phyloP scores from a whole-genome alignment of 441 rosid species.

The Erodium texanum region DNA sequence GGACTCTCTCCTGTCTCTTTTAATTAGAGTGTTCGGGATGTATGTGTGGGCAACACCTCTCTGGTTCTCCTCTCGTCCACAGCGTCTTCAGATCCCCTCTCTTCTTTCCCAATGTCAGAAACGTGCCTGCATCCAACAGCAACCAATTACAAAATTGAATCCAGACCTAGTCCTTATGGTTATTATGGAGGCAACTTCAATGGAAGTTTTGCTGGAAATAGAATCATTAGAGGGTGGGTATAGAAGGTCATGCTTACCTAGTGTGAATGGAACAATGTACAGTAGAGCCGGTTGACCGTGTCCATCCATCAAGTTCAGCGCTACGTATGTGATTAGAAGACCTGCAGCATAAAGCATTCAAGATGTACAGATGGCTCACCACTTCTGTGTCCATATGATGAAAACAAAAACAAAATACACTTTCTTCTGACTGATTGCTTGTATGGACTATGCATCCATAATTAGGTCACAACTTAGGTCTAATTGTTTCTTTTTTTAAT shows the following conservation, averaged over 20 bases:
- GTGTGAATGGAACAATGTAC: slow-evolving; percentile 62
- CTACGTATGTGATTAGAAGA: slow-evolving; percentile 58
- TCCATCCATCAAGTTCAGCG: slow-evolving; percentile 70
- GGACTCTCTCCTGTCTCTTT: not conserved
- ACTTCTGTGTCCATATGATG: too few relatives aligned
- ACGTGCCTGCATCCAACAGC: slow-evolving; percentile 47
- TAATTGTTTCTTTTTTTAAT: not conserved
- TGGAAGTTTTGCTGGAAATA: too few relatives aligned
- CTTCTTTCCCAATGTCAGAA: slow-evolving; percentile 64
- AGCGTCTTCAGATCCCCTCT: slow-evolving; percentile 72
- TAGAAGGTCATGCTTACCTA: slow-evolving; percentile 34
- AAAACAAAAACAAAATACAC: too few relatives aligned
- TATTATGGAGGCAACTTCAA: too few relatives aligned
- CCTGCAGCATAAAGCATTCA: slow-evolving; percentile 27
- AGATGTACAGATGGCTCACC: too few relatives aligned
- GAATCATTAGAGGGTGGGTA: too few relatives aligned
- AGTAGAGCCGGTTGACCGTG: slow-evolving; percentile 75
- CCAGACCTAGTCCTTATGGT: too few relatives aligned
- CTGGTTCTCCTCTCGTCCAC: slow-evolving; percentile 78
- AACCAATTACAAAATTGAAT: not conserved
- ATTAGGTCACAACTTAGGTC: not conserved
- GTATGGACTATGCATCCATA: not conserved
- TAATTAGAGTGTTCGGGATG: slow-evolving; percentile 29
- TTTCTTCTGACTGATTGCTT: not conserved
- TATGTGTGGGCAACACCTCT: slow-evolving; percentile 64